phyloP scores from a whole-genome alignment of 352 stramenopile genomes.

The Aphanomyces stellatus region DNA sequence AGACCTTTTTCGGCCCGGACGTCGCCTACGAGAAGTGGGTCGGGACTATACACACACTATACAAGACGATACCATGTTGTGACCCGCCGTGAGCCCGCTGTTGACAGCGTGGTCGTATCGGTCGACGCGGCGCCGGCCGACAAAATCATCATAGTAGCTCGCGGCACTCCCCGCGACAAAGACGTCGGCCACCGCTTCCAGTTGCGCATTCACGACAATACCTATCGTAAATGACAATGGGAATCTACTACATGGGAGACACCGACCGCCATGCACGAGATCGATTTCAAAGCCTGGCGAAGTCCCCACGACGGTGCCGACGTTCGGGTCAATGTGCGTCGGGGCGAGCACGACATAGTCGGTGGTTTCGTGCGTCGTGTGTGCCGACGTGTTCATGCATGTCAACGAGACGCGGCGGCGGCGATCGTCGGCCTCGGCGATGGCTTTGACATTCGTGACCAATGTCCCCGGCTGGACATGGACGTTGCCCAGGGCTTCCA shows the following conservation, averaged over 20 bases:
- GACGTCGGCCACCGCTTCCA: conserved; percentile 83
- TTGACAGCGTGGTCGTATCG: conserved; percentile 91
- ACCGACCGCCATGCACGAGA: conserved; percentile 52
- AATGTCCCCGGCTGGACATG: conserved; percentile 56
- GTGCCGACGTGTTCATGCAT: conserved; percentile 60
- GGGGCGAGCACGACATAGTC: conserved; percentile 90
- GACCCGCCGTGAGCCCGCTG: conserved; percentile 75
- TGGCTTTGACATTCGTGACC: conserved; percentile 67
- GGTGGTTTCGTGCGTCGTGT: conserved; percentile 53
- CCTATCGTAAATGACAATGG: conserved; percentile 19
- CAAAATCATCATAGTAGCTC: conserved; percentile 84
- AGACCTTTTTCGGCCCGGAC: conserved; percentile 62
- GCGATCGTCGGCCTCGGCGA: conserved; percentile 31
- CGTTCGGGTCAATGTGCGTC: conserved; percentile 82
- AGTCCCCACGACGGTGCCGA: conserved; percentile 48
- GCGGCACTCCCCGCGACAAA: conserved; percentile 86
- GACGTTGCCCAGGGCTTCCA: conserved; percentile 46
- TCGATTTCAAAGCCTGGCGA: conserved; percentile 86
- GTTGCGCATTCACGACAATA: conserved; percentile 84
- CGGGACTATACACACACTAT: neutral
- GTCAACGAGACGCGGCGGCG: conserved; percentile 30
- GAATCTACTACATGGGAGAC: neutral
- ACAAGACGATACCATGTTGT: conserved; percentile 74
- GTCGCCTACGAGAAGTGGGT: conserved; percentile 19
- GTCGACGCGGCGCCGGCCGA: conserved; percentile 82